Evolutionary conservation across 148 eudicot species (phyloP).

Genomic region (Talinum fruticosum): DNA sequence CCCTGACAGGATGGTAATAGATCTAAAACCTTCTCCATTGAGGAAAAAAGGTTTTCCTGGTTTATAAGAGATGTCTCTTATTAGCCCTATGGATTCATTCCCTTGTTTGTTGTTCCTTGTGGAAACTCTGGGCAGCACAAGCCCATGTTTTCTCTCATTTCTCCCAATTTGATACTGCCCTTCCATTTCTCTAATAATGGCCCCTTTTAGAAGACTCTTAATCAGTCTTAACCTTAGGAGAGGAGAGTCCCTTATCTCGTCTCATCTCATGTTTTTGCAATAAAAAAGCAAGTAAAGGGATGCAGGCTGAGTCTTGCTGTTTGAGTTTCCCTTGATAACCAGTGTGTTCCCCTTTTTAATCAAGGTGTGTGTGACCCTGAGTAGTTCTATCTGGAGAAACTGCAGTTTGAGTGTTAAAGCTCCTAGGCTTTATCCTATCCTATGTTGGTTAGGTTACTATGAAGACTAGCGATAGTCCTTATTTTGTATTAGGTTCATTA

Average conservation of each 20-base stretch:
- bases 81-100: neutral
- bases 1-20: conserved; percentile 28
- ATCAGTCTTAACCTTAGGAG: neutral
- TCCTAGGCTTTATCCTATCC: neutral
- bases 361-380: neutral
- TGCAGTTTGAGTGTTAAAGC: neutral
- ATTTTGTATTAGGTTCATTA: too few species aligned
- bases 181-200: neutral
- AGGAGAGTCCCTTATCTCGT: neutral
- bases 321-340: neutral
- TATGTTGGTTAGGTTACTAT: too few species aligned
- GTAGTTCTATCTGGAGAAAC: neutral
- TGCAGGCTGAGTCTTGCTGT: neutral
- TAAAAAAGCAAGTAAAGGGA: neutral
- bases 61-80: neutral
- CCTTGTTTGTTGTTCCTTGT: neutral
- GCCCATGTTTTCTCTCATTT: neutral
- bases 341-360: neutral
- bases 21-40: neutral
- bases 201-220: neutral
- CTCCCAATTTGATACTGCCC: neutral
- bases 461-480: too few species aligned
- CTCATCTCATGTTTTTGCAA: neutral
- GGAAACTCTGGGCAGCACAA: neutral
- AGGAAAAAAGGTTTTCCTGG: neutral